Base-by-base conservation (phyloP, 164 flowering plant species). In the Chimonanthus praecox region DNA sequence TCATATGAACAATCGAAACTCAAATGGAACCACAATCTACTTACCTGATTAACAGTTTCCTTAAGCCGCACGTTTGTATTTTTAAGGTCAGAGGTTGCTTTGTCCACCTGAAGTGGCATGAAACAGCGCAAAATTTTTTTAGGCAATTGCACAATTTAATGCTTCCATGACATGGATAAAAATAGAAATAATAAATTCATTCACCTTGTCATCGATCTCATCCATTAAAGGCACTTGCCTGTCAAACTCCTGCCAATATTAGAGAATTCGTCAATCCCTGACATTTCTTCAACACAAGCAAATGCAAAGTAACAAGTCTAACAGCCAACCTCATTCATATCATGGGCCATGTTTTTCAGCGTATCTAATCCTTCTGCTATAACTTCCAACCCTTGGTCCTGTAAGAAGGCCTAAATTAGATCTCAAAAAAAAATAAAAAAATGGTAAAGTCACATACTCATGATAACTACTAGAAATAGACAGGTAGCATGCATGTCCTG, bases 11-110 rank as follows among this genome's bases (percentile, higher is more conserved):
- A 54, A 54, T 54, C 60, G 11, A 54, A 54, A 54, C 49, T 54
- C 47, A 50, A 10, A 20, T 8, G n/a, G 3, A 6, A 45, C 60
- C 33, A 68, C 78, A 70, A 48, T 75, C 66, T 50, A 74, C 64
- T 79, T 70, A 94, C 99, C 92, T 94, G 97, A 73, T 65, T 89
- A 21, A 94, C 89, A 69, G 99, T 92, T 72, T 90, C 79, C 85
- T 91, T 94, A 65, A 94, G 95, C 77, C 97, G 90, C 64, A 91
- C 97, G 84, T 94, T 94, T 60, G 99, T 94, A 79, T 91, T 94
- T 83, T 90, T 94, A 64, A 94, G 94, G 78, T 94, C 97, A 80
- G 97, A 72, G 10, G 92, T 81, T 11, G 99, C 99, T 77, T 83
- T 85, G 82, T 94, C 99, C 71, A 94, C 94, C 99, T 94, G 84